These are phyloP conservation scores for Capsicum baccatum DNA, from an alignment of 257 asterid genomes.

Conservation along the genomic window DNA sequence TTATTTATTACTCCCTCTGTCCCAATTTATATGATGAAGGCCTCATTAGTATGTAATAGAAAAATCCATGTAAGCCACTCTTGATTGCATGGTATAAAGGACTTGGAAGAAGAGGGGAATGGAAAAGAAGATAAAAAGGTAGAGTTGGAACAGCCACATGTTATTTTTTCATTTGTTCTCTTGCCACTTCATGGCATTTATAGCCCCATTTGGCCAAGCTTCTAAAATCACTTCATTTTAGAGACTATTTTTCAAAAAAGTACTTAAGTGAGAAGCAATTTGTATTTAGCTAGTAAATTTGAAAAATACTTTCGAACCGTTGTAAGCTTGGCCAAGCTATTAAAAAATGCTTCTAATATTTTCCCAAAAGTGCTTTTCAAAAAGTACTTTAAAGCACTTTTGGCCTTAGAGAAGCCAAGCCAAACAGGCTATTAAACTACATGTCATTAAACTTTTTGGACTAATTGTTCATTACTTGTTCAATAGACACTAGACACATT, in stretches of 20 bases:
- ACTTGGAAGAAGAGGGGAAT: background rate
- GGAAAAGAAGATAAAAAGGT: background rate
- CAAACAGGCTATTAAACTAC: no score
- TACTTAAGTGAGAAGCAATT: no score
- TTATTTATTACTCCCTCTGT: no score
- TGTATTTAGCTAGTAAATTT: no score
- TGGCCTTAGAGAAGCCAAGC: no score
- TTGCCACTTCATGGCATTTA: background rate
- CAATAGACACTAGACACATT: background rate
- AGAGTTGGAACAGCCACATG: background rate
- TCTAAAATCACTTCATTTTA: background rate
- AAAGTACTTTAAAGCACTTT: no score
- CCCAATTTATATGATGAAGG: no score
- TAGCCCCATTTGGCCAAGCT: background rate
- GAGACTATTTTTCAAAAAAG: no score
- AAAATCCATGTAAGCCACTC: background rate
- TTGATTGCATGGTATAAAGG: background rate
- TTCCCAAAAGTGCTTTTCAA: no score
- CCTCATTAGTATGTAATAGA: no score
- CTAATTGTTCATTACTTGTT: background rate
- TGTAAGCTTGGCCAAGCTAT: background rate
- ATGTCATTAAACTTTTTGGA: no score
- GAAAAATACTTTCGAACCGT: background rate
- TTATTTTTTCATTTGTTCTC: background rate
- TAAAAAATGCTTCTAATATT: background rate